Evolutionary conservation across 768 basidiomycete species (phyloP), one percentile per base, ranked within the genome.

Genomic region (Tephrocybe sp.): DNA sequence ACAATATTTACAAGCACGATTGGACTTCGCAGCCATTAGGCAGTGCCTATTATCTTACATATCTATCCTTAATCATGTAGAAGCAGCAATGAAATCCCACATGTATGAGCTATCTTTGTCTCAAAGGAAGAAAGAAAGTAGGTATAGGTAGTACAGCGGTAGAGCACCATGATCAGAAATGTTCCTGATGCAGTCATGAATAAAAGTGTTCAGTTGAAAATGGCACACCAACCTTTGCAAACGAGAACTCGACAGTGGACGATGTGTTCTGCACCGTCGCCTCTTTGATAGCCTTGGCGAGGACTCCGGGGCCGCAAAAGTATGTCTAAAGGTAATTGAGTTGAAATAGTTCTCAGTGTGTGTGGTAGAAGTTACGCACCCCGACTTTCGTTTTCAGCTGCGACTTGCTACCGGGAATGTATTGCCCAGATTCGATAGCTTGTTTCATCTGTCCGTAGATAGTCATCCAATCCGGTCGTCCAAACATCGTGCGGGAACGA

Each of bases 401-500:
- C 5, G 86, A 78, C 51, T 83, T 88, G 56, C 78, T 77, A 30
- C 91, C 90, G 15, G 89, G 83, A 35, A 95, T 72, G 65, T 94
- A 96, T 51, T 80, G 83, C 18, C 92, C 93, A 16, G 71, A 66
- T 65, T 95, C 90, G 59, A 98, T 90, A 3, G 87, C 87, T 54
- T 81, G 77, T 56, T 78, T 79, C 69, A 95, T 83, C 52, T 79
- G 78, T 18, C 74, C 69, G 66, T 91, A 96, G 63, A 97, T 88
- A 35, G 76, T 69, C 65, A 83, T 84, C 86, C 91, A 98, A 65
- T 96, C 84, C 16, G 95, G 94, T 28, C 94, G 86, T 13, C 94
- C 93, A 62, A 89, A 97, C 77, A 89, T 87, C 18, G 94, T 97
- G 32, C 89, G 86, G 16, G 90, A 83, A 52, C 88, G 84, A 49